These are phyloP conservation scores for Aschersonia sp. DNA, from an alignment of 2,329 filamentous ascomycete species.

Conservation along the genomic window DNA sequence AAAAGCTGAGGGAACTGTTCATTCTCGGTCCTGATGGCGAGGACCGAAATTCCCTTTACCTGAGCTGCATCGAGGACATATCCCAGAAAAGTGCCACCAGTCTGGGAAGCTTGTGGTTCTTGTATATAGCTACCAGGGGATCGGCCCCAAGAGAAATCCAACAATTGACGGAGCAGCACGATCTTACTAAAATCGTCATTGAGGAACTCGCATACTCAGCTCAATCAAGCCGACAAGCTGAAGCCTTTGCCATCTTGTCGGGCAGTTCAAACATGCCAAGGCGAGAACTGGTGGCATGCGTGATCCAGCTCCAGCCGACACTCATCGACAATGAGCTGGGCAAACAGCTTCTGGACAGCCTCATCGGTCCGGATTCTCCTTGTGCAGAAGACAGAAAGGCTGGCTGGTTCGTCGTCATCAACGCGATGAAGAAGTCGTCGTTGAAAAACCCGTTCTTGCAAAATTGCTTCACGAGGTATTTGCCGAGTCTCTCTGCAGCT, in stretches of 20 bases:
- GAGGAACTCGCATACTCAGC: conserved; percentile 48
- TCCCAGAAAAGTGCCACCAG: conserved; percentile 45
- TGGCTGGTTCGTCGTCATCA: conserved; percentile 55
- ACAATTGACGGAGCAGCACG: conserved; percentile 43
- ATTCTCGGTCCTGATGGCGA: conserved; percentile 34
- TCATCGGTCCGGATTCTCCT: conserved; percentile 51
- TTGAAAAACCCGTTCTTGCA: conserved; percentile 41
- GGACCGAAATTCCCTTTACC: conserved; percentile 47
- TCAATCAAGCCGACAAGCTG: conserved; percentile 12
- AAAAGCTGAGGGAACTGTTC: conserved; percentile 47
- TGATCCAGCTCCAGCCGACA: conserved; percentile 46
- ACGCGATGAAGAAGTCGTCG: conserved; percentile 22
- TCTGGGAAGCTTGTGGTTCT: conserved; percentile 58
- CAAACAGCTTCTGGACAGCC: conserved; percentile 52
- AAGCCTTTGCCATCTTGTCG: conserved; percentile 28
- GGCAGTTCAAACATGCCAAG: conserved; percentile 35
- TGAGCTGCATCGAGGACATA: conserved; percentile 55
- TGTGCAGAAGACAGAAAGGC: conserved; percentile 45
- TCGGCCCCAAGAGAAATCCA: conserved; percentile 36
- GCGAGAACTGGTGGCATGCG: conserved; percentile 39
- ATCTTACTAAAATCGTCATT: conserved; percentile 45
- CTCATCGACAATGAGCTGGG: conserved; percentile 49
- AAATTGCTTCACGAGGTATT: conserved; percentile 37
- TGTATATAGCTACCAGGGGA: conserved; percentile 33
- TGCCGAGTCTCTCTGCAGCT: conserved; percentile 40